A percentile compares a stretch with the other conserved stretches of the same genome.
Evolutionary conservation across 2,329 filamentous ascomycete genomes (phyloP).

Genomic region (Aspergillus eucalypticola): DNA sequence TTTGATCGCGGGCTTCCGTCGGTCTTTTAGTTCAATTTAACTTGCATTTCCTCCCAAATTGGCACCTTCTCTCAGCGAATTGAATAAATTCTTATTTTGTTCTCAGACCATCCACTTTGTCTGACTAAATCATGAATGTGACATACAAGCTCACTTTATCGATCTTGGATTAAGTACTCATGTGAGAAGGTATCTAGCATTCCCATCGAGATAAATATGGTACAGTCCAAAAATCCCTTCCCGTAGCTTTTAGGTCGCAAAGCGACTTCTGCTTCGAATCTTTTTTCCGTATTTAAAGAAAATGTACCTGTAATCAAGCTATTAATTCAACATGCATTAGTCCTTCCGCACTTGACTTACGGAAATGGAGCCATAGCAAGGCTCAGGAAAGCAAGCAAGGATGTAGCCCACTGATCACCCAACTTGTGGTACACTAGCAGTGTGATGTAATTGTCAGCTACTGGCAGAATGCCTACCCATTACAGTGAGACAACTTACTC

Average conservation of each 20-base stretch:
- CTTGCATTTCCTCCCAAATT: too few relatives aligned
- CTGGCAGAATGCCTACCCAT: too few relatives aligned
- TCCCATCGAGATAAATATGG: not conserved
- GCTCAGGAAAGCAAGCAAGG: slow-evolving; percentile 38
- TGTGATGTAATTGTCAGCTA: not conserved
- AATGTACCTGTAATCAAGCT: not conserved
- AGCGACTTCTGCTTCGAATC: slow-evolving; percentile 32
- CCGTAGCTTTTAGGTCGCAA: not conserved
- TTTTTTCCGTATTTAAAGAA: slow-evolving; percentile 38
- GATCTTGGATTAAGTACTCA: too few relatives aligned
- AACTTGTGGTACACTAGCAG: slow-evolving; percentile 37
- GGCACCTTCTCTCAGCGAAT: too few relatives aligned
- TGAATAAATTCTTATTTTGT: too few relatives aligned
- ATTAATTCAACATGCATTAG: not conserved
- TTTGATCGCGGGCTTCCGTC: too few relatives aligned
- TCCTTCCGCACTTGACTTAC: slow-evolving; percentile 23
- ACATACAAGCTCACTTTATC: too few relatives aligned
- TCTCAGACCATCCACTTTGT: too few relatives aligned
- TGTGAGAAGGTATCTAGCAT: too few relatives aligned
- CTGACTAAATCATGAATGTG: too few relatives aligned
- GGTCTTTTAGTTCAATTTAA: too few relatives aligned
- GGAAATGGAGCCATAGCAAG: slow-evolving; percentile 40
- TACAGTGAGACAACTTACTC: not conserved
- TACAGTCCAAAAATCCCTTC: not conserved
- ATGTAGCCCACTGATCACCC: slow-evolving; percentile 41